Percentiles rank a stretch among this genome's conserved stretches.
These are phyloP conservation scores for Grosmannia clavigera DNA, from an alignment of 2,329 filamentous ascomycete genomes.

Conservation along the genomic window DNA sequence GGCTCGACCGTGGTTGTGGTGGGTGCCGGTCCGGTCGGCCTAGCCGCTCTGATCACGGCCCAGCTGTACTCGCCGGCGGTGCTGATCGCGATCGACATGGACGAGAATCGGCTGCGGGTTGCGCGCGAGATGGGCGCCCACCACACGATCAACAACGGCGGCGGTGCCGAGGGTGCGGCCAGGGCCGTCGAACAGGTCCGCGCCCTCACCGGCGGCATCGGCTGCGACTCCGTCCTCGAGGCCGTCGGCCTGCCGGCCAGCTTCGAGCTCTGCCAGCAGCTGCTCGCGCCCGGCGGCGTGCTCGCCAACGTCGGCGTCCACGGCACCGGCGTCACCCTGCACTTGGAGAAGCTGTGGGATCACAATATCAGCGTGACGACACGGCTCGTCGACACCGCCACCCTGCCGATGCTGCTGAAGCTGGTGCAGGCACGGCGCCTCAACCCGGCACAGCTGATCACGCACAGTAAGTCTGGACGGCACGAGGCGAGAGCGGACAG, in stretches of 20 bases:
- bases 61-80: slow-evolving; percentile 39
- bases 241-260: slow-evolving; percentile 41
- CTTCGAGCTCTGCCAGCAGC: slow-evolving; percentile 38
- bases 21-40: slow-evolving; percentile 42
- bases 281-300: slow-evolving; percentile 39
- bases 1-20: slow-evolving; percentile 40
- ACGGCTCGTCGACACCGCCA: slow-evolving; percentile 31
- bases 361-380: slow-evolving; percentile 40
- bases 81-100: slow-evolving; percentile 39
- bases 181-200: slow-evolving; percentile 22
- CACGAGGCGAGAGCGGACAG: neutral
- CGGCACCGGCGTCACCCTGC: slow-evolving; percentile 36
- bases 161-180: slow-evolving; percentile 15
- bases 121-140: slow-evolving; percentile 37
- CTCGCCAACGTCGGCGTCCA: slow-evolving; percentile 49
- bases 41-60: slow-evolving; percentile 41
- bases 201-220: slow-evolving; percentile 33
- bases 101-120: slow-evolving; percentile 31
- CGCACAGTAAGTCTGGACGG: slow-evolving; percentile 25
- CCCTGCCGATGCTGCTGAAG: slow-evolving; percentile 36
- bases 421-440: slow-evolving; percentile 28
- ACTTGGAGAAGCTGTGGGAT: slow-evolving; percentile 41
- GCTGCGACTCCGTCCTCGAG: slow-evolving; percentile 46
- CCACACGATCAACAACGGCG: slow-evolving; percentile 26
- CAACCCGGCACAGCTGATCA: slow-evolving; percentile 29